Base-by-base conservation (phyloP, 2,329 filamentous ascomycete genomes). In the Didymella exigua region DNA sequence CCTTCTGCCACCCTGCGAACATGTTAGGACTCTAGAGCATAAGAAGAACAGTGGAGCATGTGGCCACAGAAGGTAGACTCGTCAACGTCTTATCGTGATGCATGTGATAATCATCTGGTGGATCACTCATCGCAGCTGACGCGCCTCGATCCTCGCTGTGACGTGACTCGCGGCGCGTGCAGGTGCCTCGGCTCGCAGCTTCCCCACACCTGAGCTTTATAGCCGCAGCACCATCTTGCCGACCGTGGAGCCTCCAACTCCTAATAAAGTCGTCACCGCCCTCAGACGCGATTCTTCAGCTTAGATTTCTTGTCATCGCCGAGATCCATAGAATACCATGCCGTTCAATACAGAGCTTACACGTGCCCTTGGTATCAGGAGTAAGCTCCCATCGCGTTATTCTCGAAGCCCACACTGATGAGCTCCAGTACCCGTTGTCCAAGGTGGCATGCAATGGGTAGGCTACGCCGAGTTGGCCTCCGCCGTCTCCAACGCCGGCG, bases 371-470 rank as follows among this genome's bases (percentile, higher is more conserved):
- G 85, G 85, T 60, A 85, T 85, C 66, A 76, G 74, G 75, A 78
- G 75, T 71, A 38, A 55, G 61, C 59, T 40, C 38, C 21, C 26
- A 34, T n/a, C 27, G 11, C 3, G 10, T 10, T n/a, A n/a, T n/a
- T 16, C 24, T 16, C 14, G 13, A 16, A 42, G 33, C 50, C 29
- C n/a, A 33, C 27, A 85, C 84, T 67, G 71, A 83, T 58, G 66
- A 75, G 10, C 23, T 33, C 8, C 66, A 90, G 88, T 93, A 62
- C 90, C 90, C 67, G 81, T 95, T 58, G 88, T 95, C 55, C 90
- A 95, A 76, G 90, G 90, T 73, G 90, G 90, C 69, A 93, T 95
- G 90, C 87, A 91, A 84, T 89, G 90, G 83, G 86, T 93, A 60
- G 90, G 90, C 54, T 91, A 90, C 68, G 90, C 90, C 45, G 89